Evolutionary conservation across 2,329 filamentous ascomycete genomes (phyloP).

Genomic region (Colletotrichum melonis): DNA sequence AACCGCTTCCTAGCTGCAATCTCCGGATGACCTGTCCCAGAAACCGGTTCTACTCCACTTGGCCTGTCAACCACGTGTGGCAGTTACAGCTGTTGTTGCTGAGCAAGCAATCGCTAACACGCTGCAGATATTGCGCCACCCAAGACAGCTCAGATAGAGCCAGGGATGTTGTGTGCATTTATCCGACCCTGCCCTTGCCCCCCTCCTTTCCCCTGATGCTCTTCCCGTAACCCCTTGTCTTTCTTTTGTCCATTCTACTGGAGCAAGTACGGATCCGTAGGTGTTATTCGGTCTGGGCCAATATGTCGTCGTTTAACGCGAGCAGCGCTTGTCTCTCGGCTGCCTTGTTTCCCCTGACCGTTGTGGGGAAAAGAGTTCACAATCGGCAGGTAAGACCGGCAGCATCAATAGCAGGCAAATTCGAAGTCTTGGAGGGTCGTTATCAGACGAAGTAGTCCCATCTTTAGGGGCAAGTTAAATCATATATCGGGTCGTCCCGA

Average conservation of each 20-base stretch:
- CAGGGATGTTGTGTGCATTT: background rate
- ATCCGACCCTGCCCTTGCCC: background rate
- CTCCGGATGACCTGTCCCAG: constrained; percentile 5
- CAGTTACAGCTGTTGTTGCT: constrained; percentile 9
- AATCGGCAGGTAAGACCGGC: constrained; percentile 16
- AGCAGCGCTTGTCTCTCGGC: background rate
- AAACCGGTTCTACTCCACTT: background rate
- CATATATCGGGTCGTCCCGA: constrained; percentile 22
- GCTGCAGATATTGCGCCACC: constrained; percentile 5
- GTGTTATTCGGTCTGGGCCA: background rate
- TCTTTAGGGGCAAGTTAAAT: background rate
- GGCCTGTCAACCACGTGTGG: constrained; percentile 10
- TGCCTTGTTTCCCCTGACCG: constrained; percentile 17
- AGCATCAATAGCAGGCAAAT: background rate
- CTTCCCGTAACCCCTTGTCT: background rate
- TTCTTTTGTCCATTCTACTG: background rate
- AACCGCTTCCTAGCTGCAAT: constrained; percentile 12
- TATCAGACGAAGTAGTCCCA: constrained; percentile 10
- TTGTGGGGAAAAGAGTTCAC: constrained; percentile 14
- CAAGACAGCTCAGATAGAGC: background rate
- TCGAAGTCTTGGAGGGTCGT: background rate
- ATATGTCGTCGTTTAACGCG: background rate
- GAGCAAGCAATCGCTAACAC: constrained; percentile 25
- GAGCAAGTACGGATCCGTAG: background rate
- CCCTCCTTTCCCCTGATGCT: background rate